Conservation (phyloP, 257 asterid species). For the Penstemon newberryi region DNA sequence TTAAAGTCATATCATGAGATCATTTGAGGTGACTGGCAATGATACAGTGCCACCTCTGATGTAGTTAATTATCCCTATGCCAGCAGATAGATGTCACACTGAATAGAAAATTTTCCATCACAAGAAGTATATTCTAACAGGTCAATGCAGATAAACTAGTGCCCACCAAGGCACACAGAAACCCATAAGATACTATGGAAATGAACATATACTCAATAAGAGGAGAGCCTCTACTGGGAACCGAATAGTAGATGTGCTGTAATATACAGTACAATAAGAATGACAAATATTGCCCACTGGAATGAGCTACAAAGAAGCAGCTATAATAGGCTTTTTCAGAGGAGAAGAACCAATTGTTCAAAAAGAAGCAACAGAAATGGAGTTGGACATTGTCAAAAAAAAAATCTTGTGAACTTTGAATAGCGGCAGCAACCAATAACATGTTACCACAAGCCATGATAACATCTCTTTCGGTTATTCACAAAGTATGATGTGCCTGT, state of each 20-base stretch:
- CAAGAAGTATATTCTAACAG: constrained; percentile 12
- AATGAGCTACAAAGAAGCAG: constrained; percentile 2
- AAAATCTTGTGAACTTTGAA: constrained; percentile 6
- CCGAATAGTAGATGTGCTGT: constrained; percentile 14
- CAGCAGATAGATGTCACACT: constrained; percentile 6
- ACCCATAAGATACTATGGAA: not conserved
- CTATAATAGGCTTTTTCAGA: not conserved
- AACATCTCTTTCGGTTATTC: not conserved
- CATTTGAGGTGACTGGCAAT: constrained; percentile 15
- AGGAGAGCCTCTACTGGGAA: constrained; percentile 11
- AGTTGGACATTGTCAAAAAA: not conserved
- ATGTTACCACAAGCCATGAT: not conserved
- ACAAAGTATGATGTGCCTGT: not conserved
- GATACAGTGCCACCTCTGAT: not conserved
- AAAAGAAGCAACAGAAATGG: not conserved
- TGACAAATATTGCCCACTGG: constrained; percentile 4
- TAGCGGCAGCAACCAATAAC: constrained; percentile 15
- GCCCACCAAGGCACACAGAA: constrained; percentile 10
- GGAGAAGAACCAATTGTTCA: constrained; percentile 11
- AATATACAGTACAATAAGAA: constrained; percentile 14
- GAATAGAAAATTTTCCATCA: constrained; percentile 2
- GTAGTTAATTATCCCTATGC: constrained; percentile 19
- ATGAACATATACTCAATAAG: constrained; percentile 11
- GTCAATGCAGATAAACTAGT: constrained; percentile 17
- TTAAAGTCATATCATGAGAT: constrained; percentile 8